Evolutionary conservation across 306 rosid genomes (phyloP), one percentile per base, ranked within the genome.

Genomic region (Potentilla sterilis): DNA sequence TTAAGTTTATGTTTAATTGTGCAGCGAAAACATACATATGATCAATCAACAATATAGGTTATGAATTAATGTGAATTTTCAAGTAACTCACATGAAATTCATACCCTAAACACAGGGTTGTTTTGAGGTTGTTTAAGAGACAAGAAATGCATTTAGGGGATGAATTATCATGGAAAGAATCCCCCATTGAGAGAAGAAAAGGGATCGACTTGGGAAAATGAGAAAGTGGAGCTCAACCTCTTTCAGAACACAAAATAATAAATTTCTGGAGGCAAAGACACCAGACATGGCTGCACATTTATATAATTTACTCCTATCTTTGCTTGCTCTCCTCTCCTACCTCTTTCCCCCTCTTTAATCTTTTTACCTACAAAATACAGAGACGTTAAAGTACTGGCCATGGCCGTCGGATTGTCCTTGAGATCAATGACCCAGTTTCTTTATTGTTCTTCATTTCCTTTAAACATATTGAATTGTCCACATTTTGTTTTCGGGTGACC

Each of bases 151-250:
- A 74, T 2, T 40, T 42, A 41, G 49, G 75, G 13, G 72, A 72
- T 78, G 22, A 74, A 72, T 12, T 15, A 47, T 38, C 75, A 74
- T 69, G 13, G 72, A 69, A 79, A 79, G 72, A 46, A 71, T 46
- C 48, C 52, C 47, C 40, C 76, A 59, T 76, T 21, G 79, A 83
- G 76, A 72, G 77, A 72, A 79, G 81, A 76, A 52, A 24, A 43
- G 62, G 79, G 77, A 76, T 72, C 76, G 79, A 59, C 70, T 70
- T 72, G 62, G 79, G 79, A 49, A 72, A 76, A 34, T 54, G 76
- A 15, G 66, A 76, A 76, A 71, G 81, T 51, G 32, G 65, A 57
- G 65, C 55, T 55, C 22, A 32, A 67, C 13, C 6, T 9, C 67
- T 19, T 49, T 35, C 8, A 16, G 15, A n/a, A 77, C 41, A 46